Base-by-base conservation (phyloP, 768 basidiomycete genomes). In the Leccinum uliginosum region DNA sequence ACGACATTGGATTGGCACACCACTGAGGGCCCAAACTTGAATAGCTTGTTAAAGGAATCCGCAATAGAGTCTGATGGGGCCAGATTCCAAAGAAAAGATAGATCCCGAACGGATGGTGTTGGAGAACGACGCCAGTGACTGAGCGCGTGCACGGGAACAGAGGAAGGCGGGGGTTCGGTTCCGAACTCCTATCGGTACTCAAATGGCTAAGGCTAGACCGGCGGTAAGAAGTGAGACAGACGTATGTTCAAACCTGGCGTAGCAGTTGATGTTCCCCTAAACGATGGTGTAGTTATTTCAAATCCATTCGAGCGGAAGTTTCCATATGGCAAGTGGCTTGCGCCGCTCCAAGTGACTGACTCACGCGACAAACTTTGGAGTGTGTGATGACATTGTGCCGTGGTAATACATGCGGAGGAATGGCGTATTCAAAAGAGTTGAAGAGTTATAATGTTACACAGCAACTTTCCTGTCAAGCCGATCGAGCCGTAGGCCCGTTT, bases 251-350 rank as follows among this genome's bases (percentile, higher is more conserved):
- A 7, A 23, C 23, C 9, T 23, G 11, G 44, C 21, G 53, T 32
- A 17, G 30, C 15, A 17, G 6, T 15, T 43, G 24, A n/a, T 21
- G 38, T 19, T 45, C 44, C 44, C 54, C 48, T 19, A 19, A 29
- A 23, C 10, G 35, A 29, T 26, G 23, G 17, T 62, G 15, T 27
- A 10, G 10, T 6, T 40, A 58, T 62, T 62, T 63, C 40, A 62
- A 54, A 49, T 29, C 35, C 52, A 19, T n/a, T n/a, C n/a, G 57
- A 10, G 29, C 43, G 47, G 47, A 40, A 3, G 29, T 34, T 44
- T 35, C 27, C 19, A n/a, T 58, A 44, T 47, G 29, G 56, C n/a
- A 62, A 32, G 38, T 12, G 19, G 15, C 32, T 14, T 61, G 14
- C 60, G 60, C 60, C 59, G 38, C 38, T 43, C 40, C 40, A 43